These are phyloP conservation scores for Crucihimalaya himalaica DNA, from an alignment of 345 rosid genomes.

Conservation along the genomic window DNA sequence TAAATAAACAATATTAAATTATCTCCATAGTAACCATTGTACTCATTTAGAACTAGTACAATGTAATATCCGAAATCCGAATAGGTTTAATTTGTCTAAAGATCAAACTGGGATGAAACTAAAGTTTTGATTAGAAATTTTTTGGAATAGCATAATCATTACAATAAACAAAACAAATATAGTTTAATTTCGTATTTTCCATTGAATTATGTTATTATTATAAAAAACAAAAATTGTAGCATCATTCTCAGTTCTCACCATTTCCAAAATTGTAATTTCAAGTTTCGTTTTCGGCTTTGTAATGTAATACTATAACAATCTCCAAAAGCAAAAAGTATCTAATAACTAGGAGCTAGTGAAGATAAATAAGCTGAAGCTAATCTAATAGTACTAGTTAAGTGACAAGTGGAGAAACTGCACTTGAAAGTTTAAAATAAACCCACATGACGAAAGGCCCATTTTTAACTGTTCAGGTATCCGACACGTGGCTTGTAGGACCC, in stretches of 20 bases:
- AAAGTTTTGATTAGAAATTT: neutral
- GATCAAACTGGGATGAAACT: neutral
- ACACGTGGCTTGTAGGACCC: no score
- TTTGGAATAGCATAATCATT: neutral
- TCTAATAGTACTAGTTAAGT: constrained; percentile 3
- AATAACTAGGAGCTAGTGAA: neutral
- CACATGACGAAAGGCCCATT: constrained; percentile 22
- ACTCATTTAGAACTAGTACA: neutral
- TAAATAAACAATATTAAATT: neutral
- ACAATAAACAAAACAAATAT: neutral
- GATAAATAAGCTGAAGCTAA: constrained; percentile 27
- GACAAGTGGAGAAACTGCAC: constrained; percentile 31
- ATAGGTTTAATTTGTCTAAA: neutral
- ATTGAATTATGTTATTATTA: neutral
- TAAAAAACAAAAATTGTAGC: neutral
- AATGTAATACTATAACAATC: neutral
- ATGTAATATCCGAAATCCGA: neutral
- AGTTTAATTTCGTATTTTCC: no score
- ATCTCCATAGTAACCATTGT: neutral
- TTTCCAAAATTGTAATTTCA: neutral
- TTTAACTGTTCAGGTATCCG: no score
- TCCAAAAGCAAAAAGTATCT: constrained; percentile 24
- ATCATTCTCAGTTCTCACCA: neutral
- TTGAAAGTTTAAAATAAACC: neutral
- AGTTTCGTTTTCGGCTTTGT: neutral